Conservation (phyloP, 2,329 filamentous ascomycete species). For the Arthroderma sp. region DNA sequence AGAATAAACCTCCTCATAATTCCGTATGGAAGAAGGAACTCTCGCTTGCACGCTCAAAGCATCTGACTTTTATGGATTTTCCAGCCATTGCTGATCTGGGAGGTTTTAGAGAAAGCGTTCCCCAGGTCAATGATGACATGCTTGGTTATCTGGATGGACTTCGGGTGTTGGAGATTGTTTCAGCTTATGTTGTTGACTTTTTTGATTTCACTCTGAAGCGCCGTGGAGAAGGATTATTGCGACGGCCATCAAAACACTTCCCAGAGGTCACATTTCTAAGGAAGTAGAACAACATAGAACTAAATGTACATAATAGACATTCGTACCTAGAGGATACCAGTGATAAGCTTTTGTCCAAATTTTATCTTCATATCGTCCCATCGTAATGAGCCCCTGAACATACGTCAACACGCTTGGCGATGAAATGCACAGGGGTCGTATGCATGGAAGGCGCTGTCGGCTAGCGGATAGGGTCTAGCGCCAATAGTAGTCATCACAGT, state of each 20-base stretch:
- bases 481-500: too few species aligned
- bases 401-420: too few species aligned
- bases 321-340: too few species aligned
- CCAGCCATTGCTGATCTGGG: constrained; percentile 10
- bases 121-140: constrained; percentile 1
- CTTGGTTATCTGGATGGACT: constrained; percentile 10
- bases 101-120: background rate
- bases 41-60: constrained; percentile 6
- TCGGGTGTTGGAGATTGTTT: constrained; percentile 9
- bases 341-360: too few species aligned
- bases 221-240: constrained; percentile 8
- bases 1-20: constrained; percentile 6
- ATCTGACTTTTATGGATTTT: constrained; percentile 14
- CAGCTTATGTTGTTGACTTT: constrained; percentile 11
- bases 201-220: constrained; percentile 9
- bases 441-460: too few species aligned
- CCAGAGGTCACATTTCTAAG: constrained; percentile 7
- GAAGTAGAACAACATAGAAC: too few species aligned
- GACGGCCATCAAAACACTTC: constrained; percentile 9
- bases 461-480: too few species aligned
- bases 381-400: too few species aligned
- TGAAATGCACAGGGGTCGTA: too few species aligned
- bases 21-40: constrained; percentile 10
- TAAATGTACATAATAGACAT: too few species aligned
- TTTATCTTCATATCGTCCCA: too few species aligned